phyloP scores from a whole-genome alignment of 306 rosid genomes.

The Cicer arietinum region DNA sequence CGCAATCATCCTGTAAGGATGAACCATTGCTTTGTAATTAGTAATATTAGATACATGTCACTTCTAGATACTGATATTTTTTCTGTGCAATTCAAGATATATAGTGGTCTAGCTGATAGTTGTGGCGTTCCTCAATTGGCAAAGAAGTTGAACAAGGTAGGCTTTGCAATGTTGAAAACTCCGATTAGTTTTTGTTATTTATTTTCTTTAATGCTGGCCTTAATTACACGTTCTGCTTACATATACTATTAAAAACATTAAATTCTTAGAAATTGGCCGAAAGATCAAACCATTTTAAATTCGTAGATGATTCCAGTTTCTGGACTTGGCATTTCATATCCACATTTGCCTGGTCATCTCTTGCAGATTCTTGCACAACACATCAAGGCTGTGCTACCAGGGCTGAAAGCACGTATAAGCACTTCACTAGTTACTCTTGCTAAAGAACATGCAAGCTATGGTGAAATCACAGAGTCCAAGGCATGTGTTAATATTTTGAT shows the following conservation, averaged over 20 bases:
- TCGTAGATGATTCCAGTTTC: constrained; percentile 15
- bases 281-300: constrained; percentile 32
- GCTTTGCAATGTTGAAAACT: constrained; percentile 33
- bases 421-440: constrained; percentile 75
- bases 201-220: constrained; percentile 27
- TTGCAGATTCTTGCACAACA: constrained; percentile 87
- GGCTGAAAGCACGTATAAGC: constrained; percentile 83
- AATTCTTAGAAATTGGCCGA: constrained; percentile 26
- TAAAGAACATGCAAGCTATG: constrained; percentile 91
- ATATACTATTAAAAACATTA: constrained; percentile 1
- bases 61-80: constrained; percentile 30
- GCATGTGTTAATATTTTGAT: constrained; percentile 50
- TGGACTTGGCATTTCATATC: constrained; percentile 35
- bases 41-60: constrained; percentile 19
- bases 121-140: constrained; percentile 97
- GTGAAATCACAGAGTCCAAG: constrained; percentile 92
- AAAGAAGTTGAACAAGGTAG: constrained; percentile 95
- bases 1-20: constrained; percentile 82
- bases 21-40: constrained; percentile 35
- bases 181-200: constrained; percentile 24
- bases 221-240: constrained; percentile 9
- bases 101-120: constrained; percentile 84
- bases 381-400: constrained; percentile 84
- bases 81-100: constrained; percentile 63
- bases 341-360: constrained; percentile 39